phyloP scores from a whole-genome alignment of 2,329 filamentous ascomycete species.

The Lecanosticta acicola region DNA sequence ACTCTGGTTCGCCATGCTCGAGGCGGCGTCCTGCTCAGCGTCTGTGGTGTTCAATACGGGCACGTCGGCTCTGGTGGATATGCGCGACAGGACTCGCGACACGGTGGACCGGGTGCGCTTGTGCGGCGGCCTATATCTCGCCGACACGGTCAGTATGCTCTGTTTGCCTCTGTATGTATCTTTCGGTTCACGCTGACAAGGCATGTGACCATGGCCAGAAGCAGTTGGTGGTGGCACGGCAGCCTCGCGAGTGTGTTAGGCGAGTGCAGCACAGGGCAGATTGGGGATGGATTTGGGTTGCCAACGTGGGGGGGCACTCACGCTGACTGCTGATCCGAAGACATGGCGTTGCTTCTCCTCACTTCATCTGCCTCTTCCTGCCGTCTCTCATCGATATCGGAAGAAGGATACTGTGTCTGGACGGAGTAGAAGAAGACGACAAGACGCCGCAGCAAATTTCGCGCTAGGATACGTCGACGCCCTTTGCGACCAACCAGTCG shows the following conservation, averaged over 20 bases:
- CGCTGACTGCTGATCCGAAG: background rate
- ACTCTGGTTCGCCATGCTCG: conserved; percentile 11
- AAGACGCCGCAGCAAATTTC: background rate
- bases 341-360: background rate
- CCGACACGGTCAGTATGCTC: background rate
- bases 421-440: too few species aligned
- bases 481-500: background rate
- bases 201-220: background rate
- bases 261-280: too few species aligned
- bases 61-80: conserved; percentile 44
- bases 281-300: background rate
- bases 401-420: too few species aligned
- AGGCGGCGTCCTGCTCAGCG: background rate
- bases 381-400: background rate
- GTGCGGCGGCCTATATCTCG: conserved; percentile 21
- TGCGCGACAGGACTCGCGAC: conserved; percentile 49
- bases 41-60: conserved; percentile 18
- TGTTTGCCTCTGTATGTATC: background rate
- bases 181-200: background rate
- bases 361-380: background rate
- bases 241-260: background rate
- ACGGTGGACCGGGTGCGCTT: conserved; percentile 48
- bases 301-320: background rate
- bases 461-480: background rate
- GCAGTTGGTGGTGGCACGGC: background rate